These are phyloP conservation scores for Anastatica hierochuntica DNA, from an alignment of 345 rosid species.

Conservation along the genomic window DNA sequence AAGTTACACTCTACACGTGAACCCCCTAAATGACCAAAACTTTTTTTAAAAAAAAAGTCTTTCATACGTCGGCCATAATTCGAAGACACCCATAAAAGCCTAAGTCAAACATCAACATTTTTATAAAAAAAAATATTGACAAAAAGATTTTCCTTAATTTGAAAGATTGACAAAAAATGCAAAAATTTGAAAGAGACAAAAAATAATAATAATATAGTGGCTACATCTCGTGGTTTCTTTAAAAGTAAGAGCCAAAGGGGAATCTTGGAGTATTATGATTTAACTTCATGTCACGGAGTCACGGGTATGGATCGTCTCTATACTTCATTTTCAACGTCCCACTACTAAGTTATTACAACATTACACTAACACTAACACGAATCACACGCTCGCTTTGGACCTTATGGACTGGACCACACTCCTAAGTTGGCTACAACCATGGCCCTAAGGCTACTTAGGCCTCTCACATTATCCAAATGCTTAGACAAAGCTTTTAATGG, in stretches of 20 bases:
- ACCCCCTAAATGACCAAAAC: not conserved
- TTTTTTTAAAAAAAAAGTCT: too few relatives aligned
- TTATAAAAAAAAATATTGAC: not conserved
- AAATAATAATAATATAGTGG: not conserved
- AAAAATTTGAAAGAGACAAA: not conserved
- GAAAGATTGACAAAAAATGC: not conserved
- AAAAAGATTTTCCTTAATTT: not conserved
- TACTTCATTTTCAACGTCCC: too few relatives aligned
- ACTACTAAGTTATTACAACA: too few relatives aligned
- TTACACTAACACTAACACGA: too few relatives aligned
- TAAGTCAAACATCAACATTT: not conserved
- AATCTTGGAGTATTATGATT: slow-evolving; percentile 23
- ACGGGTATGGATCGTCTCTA: slow-evolving; percentile 16
- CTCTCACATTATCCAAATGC: too few relatives aligned
- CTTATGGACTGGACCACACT: too few relatives aligned
- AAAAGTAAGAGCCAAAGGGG: slow-evolving; percentile 19
- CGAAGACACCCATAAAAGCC: too few relatives aligned
- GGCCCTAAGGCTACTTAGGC: too few relatives aligned
- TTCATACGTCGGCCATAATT: too few relatives aligned
- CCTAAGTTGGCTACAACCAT: too few relatives aligned
- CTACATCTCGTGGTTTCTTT: slow-evolving; percentile 18
- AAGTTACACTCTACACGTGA: not conserved
- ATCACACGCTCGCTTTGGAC: too few relatives aligned
- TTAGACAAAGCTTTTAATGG: too few relatives aligned
- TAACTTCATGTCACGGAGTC: slow-evolving; percentile 29